Conservation (phyloP, 768 basidiomycete genomes). For the Hortiboletus campestris region DNA sequence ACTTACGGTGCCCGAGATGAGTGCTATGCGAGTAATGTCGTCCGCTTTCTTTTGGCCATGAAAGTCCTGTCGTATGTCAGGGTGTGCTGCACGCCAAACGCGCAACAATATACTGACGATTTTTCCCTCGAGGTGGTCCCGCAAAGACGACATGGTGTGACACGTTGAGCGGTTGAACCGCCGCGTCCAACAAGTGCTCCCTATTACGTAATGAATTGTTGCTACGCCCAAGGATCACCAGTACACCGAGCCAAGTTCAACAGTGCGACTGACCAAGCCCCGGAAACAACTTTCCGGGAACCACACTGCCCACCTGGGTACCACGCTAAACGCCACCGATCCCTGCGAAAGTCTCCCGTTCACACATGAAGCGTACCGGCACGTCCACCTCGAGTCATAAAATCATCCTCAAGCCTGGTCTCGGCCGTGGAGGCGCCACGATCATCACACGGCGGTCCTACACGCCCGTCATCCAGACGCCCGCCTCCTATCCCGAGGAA, state of each 20-base stretch:
- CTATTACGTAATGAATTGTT: constrained; percentile 18
- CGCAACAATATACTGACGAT: constrained; percentile 21
- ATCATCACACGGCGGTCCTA: constrained; percentile 26
- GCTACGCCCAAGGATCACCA: not conserved
- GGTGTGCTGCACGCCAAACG: not conserved
- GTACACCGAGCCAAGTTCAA: not conserved
- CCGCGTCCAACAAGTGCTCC: not conserved
- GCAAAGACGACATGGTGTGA: constrained; percentile 25
- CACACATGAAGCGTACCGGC: constrained; percentile 23
- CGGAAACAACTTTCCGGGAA: not conserved
- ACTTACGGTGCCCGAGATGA: constrained; percentile 27
- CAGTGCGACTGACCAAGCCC: not conserved
- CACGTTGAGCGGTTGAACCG: constrained; percentile 1
- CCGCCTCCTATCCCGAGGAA: constrained; percentile 20
- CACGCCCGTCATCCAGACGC: constrained; percentile 20
- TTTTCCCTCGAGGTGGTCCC: constrained; percentile 30
- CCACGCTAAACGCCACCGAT: not conserved
- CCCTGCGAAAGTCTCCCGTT: not conserved
- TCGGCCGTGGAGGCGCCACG: constrained; percentile 26
- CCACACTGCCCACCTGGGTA: not conserved
- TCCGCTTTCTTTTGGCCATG: constrained; percentile 30
- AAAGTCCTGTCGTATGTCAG: constrained; percentile 28
- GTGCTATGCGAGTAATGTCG: constrained; percentile 19
- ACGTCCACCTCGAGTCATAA: constrained; percentile 29
- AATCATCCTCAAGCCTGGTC: constrained; percentile 42